Base-by-base conservation (phyloP, 768 basidiomycete species). In the Termitomyces sp. region DNA sequence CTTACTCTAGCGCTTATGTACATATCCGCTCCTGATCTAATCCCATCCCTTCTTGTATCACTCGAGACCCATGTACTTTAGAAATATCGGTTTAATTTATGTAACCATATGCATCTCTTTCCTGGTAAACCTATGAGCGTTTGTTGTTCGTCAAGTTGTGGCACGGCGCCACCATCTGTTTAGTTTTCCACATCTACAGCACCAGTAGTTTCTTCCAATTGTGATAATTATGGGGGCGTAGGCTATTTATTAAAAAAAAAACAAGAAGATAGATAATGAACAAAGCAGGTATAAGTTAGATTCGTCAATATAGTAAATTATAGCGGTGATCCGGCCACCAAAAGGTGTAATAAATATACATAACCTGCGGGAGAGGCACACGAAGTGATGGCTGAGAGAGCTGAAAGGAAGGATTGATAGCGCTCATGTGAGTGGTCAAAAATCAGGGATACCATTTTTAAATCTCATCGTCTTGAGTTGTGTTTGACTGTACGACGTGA, bases 1-100 rank as follows among this genome's bases (percentile, higher is more conserved):
- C 66, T 66, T 74, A 63, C 62, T 59, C 58, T 56, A 31, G 53
- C 61, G 63, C 29, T 56, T 66, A 67, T 64, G 62, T 68, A 69
- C 64, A 59, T 53, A 52, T 65, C 58, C 64, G 66, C 68, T 70
- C 63, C 63, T 62, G 48, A 60, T 59, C 56, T 64, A 60, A 56
- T 50, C 52, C 53, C 52, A 56, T 62, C 60, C 13, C 32, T 55
- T 61, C 49, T 41, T 58, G 54, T 58, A 63, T 53, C 49, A 61
- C 61, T 65, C 56, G 41, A 57, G 40, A 54, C 53, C 52, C 58
- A 42, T 48, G 41, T 66, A 68, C 65, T 66, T 62, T 63, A 68
- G 61, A n/a, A 46, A 16, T 51, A 52, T 38, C 38, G 62, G 49
- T 62, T 33, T 64, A 61, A 44, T 60, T 61, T 60, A 60, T 65